Percentiles rank a stretch among this genome's conserved stretches.
These are phyloP conservation scores for Apiotrichum gamsii DNA, from an alignment of 1,284 basidiomycete genomes.

Conservation along the genomic window DNA sequence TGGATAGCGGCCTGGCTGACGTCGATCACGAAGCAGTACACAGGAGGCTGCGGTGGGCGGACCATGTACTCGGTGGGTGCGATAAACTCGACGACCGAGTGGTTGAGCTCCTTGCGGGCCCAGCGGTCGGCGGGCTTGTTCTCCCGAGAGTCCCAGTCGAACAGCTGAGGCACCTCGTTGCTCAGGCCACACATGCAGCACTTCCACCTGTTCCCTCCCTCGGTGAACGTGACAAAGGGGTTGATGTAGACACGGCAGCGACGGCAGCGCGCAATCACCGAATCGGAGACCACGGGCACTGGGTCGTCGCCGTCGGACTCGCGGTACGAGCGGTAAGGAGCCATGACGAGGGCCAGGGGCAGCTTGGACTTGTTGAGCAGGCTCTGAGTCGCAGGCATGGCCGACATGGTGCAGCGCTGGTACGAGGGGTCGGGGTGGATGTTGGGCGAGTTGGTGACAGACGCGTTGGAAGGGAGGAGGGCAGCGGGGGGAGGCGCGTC, in stretches of 20 bases:
- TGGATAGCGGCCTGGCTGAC: slow-evolving; percentile 88
- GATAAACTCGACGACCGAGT: slow-evolving; percentile 90
- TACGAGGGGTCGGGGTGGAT: slow-evolving; percentile 87
- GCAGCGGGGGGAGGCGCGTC: slow-evolving; percentile 79
- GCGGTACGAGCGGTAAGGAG: slow-evolving; percentile 78
- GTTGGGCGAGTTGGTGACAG: slow-evolving; percentile 69
- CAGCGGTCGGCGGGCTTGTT: slow-evolving; percentile 95
- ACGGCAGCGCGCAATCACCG: slow-evolving; percentile 93
- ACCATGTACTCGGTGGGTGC: slow-evolving; percentile 99
- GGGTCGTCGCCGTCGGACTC: slow-evolving; percentile 53
- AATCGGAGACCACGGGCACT: slow-evolving; percentile 85
- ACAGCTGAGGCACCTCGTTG: slow-evolving; percentile 97
- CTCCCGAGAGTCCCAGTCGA: slow-evolving; percentile 93
- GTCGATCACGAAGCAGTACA: slow-evolving; percentile 96
- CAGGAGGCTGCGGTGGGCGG: slow-evolving; percentile 92
- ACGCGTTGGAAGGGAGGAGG: slow-evolving; percentile 72
- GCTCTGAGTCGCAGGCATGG: slow-evolving; percentile 86
- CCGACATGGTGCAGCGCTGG: slow-evolving; percentile 86
- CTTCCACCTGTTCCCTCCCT: slow-evolving; percentile 97
- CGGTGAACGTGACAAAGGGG: slow-evolving; percentile 96
- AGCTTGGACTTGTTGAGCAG: slow-evolving; percentile 89
- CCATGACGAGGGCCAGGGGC: slow-evolving; percentile 82
- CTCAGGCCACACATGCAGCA: slow-evolving; percentile 99
- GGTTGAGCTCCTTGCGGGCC: slow-evolving; percentile 87
- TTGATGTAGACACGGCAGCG: slow-evolving; percentile 98